Base-by-base conservation (phyloP, 2,329 filamentous ascomycete genomes). In the Tolypocladium album region DNA sequence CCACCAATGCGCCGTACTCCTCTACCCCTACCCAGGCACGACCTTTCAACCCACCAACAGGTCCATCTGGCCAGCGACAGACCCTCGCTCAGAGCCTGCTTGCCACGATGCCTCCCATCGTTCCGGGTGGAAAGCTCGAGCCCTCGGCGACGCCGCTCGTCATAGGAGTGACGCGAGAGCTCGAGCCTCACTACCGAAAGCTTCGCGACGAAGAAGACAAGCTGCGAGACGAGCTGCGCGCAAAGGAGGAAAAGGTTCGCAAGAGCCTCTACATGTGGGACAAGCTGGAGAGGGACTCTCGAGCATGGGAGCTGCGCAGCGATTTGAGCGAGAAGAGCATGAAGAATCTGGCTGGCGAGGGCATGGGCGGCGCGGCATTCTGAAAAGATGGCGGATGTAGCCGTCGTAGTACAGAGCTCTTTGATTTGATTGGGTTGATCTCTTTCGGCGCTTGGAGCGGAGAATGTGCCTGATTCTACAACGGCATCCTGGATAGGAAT, bases 161-260 rank as follows among this genome's bases (percentile, higher is more conserved):
- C 4, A 59, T 72, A 0, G 80, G 82, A 20, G 78, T 84, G 31
- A 75, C 78, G 39, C 77, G 78, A 13, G 82, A 85, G 52, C 70
- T 83, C 20, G 81, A 83, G 62, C 69, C 76, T n/a, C 80, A 83
- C 67, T 79, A 77, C 64, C 74, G 76, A 40, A 81, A 80, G 61
- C 74, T 85, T 13, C 77, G 76, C 61, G 82, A 84, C 45, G 83
- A 86, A 55, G 83, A 85, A 66, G 82, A 85, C 68, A 79, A 78
- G 62, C 66, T 84, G 42, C 76, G 83, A 1, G 76, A 80, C 50
- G 82, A 85, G 58, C 70, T 83, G 38, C 75, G 78, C 24, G 66
- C 65, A 31, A 83, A 82, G 67, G 78, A 85, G 65, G 83, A 85
- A 50, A 78, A 78, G 62, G 70, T 85, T 45, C 75, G 82, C 38